Conservation (phyloP, 306 rosid species). For the Trifolium fragiferum region DNA sequence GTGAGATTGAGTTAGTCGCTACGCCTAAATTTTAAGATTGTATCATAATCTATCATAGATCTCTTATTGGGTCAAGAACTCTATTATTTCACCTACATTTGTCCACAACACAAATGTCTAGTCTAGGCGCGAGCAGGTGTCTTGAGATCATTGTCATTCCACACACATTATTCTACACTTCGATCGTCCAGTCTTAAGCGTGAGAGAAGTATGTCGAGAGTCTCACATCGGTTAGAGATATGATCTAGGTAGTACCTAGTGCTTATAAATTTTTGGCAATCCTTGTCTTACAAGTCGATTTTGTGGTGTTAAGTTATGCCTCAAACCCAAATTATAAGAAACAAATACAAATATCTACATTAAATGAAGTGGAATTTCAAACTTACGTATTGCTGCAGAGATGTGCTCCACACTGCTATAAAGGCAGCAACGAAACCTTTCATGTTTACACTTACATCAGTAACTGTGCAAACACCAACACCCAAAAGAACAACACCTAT, state of each 20-base stretch:
- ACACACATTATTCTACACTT: background rate
- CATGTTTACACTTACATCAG: conserved; percentile 83
- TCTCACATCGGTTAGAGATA: background rate
- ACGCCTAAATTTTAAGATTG: background rate
- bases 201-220: background rate
- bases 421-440: conserved; percentile 78
- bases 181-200: background rate
- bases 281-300: background rate
- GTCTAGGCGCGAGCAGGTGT: background rate
- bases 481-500: conserved; percentile 77
- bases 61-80: background rate
- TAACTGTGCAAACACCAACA: conserved; percentile 82
- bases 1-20: background rate
- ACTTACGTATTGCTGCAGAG: conserved; percentile 89
- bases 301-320: background rate
- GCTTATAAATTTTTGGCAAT: background rate
- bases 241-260: background rate
- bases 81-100: background rate
- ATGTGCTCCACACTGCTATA: conserved; percentile 88
- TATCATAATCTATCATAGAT: background rate
- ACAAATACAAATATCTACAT: conserved; percentile 12
- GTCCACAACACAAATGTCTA: background rate
- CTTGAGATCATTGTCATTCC: background rate
- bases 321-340: conserved; percentile 1
- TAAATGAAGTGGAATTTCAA: conserved; percentile 2